Evolutionary conservation across 2,329 filamentous ascomycete genomes (phyloP).

Genomic region (Pseudogymnoascus sp.): DNA sequence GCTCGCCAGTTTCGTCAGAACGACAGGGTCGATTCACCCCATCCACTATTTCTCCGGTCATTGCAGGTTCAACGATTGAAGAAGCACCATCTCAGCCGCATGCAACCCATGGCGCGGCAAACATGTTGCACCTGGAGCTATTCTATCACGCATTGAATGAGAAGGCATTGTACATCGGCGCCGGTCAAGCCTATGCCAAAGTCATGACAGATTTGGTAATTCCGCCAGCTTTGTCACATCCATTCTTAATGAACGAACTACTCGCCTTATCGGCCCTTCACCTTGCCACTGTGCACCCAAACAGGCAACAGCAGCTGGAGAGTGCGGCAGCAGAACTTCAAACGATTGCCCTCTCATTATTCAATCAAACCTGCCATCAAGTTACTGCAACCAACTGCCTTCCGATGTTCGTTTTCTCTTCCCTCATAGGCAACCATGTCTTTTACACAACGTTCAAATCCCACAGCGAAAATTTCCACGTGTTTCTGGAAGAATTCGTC

Average conservation of each 20-base stretch:
- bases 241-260: slow-evolving; percentile 32
- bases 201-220: slow-evolving; percentile 14
- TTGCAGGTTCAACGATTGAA: background rate
- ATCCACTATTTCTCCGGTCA: background rate
- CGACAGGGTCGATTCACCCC: background rate
- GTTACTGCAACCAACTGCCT: slow-evolving; percentile 23
- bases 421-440: slow-evolving; percentile 30
- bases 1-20: background rate
- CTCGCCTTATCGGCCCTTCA: slow-evolving; percentile 32
- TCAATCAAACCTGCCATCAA: slow-evolving; percentile 25
- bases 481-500: slow-evolving; percentile 25
- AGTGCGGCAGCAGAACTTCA: slow-evolving; percentile 29
- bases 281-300: slow-evolving; percentile 27
- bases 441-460: slow-evolving; percentile 32
- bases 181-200: background rate
- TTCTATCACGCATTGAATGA: slow-evolving; percentile 30
- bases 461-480: slow-evolving; percentile 25
- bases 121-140: slow-evolving; percentile 36
- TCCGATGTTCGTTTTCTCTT: slow-evolving; percentile 29
- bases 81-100: background rate
- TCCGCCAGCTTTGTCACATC: slow-evolving; percentile 22
- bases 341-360: slow-evolving; percentile 27
- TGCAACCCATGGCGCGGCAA: slow-evolving; percentile 14
- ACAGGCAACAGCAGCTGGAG: slow-evolving; percentile 20
- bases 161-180: background rate